phyloP scores from a whole-genome alignment of 2,329 filamentous ascomycete species.

The Sporothrix variecibatus region DNA sequence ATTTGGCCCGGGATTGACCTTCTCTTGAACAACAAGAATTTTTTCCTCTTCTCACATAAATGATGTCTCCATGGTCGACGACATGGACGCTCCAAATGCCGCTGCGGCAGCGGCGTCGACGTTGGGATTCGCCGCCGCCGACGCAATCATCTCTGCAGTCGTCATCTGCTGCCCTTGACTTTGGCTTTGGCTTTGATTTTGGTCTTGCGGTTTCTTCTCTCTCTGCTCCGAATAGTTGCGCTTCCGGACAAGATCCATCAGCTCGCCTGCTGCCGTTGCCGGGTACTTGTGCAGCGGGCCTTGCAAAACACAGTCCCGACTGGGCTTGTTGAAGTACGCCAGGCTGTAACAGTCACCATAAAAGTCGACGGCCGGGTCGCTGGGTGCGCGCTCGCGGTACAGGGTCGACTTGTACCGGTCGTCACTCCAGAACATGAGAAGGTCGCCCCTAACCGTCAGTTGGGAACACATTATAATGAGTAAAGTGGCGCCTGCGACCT shows the following conservation, averaged over 20 bases:
- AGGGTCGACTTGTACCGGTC: conserved; percentile 68
- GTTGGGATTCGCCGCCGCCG: neutral
- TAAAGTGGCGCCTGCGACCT: too few relatives aligned
- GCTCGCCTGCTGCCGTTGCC: neutral
- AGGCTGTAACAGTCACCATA: conserved; percentile 64
- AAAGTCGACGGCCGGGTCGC: conserved; percentile 50
- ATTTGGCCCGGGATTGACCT: neutral
- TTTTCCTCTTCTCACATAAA: neutral
- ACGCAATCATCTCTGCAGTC: conserved; percentile 1
- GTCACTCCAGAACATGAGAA: conserved; percentile 67
- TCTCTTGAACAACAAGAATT: neutral
- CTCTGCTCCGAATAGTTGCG: conserved; percentile 54
- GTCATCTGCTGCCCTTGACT: neutral
- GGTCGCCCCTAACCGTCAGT: conserved; percentile 47
- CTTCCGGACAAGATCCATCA: conserved; percentile 50
- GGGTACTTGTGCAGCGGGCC: conserved; percentile 63
- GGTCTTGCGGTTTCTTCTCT: conserved; percentile 21
- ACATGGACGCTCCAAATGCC: neutral
- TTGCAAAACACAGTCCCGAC: conserved; percentile 58
- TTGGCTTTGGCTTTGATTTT: neutral
- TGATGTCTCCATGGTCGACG: conserved; percentile 3
- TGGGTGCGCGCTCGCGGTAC: conserved; percentile 56
- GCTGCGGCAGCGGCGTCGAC: neutral
- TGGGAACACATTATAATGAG: too few relatives aligned
- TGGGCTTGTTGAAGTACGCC: conserved; percentile 59